Percentiles rank a stretch among this genome's conserved stretches.
phyloP scores from a whole-genome alignment of 2,329 filamentous ascomycete species.

The Aurifilum marmelostoma region DNA sequence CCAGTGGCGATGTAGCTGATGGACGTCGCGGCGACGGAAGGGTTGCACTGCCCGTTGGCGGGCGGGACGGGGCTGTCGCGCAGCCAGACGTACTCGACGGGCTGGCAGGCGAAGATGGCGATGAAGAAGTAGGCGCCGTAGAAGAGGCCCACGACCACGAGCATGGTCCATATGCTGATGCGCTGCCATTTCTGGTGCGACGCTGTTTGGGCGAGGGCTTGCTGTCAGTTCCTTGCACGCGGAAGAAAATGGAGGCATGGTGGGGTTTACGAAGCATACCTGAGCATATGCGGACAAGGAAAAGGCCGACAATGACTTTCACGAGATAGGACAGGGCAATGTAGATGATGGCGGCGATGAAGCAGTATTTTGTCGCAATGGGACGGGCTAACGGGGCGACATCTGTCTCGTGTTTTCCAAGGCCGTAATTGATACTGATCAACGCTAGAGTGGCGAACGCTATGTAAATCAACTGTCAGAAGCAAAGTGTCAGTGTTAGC shows the following conservation, averaged over 20 bases:
- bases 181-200: slow-evolving; percentile 33
- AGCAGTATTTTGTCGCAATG: slow-evolving; percentile 42
- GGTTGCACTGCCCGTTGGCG: slow-evolving; percentile 39
- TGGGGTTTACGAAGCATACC: slow-evolving; percentile 4
- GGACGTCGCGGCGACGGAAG: slow-evolving; percentile 34
- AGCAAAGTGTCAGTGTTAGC: neutral
- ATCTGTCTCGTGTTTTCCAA: slow-evolving; percentile 33
- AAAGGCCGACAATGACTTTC: slow-evolving; percentile 45
- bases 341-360: slow-evolving; percentile 48
- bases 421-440: slow-evolving; percentile 35
- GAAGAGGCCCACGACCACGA: slow-evolving; percentile 39
- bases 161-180: slow-evolving; percentile 38
- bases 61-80: slow-evolving; percentile 33
- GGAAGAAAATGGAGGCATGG: too few relatives aligned
- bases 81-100: slow-evolving; percentile 45
- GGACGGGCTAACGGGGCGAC: slow-evolving; percentile 31
- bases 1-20: slow-evolving; percentile 44
- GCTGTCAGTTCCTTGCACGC: too few relatives aligned
- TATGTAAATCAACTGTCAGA: slow-evolving; percentile 31
- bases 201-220: too few relatives aligned
- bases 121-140: slow-evolving; percentile 44
- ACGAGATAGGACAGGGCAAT: slow-evolving; percentile 41
- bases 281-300: slow-evolving; percentile 43
- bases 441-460: slow-evolving; percentile 33
- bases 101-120: slow-evolving; percentile 45